Evolutionary conservation across 2,329 filamentous ascomycete genomes (phyloP).

Genomic region (Bipolaris cookei): DNA sequence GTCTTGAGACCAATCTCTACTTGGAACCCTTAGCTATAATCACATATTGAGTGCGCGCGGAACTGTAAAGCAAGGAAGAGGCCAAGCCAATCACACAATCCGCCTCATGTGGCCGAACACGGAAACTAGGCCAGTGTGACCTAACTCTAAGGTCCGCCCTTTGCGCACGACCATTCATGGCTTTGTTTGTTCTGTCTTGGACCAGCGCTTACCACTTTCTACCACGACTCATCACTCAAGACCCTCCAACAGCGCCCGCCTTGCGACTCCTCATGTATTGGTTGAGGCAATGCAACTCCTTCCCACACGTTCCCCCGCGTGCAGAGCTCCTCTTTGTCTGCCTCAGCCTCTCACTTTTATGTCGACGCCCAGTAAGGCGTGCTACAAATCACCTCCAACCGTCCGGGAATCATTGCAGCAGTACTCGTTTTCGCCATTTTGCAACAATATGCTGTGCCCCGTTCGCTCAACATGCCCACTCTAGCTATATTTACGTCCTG

Average conservation of each 20-base stretch:
- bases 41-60: background rate
- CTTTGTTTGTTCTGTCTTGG: slow-evolving; percentile 3
- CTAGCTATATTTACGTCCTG: slow-evolving; percentile 28
- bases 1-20: background rate
- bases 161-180: background rate
- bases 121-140: background rate
- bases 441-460: slow-evolving; percentile 6
- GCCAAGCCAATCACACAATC: background rate
- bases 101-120: background rate
- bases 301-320: slow-evolving; percentile 13
- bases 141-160: background rate
- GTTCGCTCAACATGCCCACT: slow-evolving; percentile 19
- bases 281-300: no score
- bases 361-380: slow-evolving; percentile 1
- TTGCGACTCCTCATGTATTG: no score
- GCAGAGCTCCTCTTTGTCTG: slow-evolving; percentile 5
- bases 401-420: slow-evolving; percentile 18
- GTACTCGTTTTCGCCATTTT: slow-evolving; percentile 21
- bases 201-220: background rate
- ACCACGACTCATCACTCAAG: no score
- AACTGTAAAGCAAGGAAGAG: background rate
- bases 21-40: background rate
- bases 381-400: slow-evolving; percentile 6
- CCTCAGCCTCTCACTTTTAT: slow-evolving; percentile 19
- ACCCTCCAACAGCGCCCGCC: no score